phyloP scores from a whole-genome alignment of 805 yeast species.

The Diddensiella transvaalensis region DNA sequence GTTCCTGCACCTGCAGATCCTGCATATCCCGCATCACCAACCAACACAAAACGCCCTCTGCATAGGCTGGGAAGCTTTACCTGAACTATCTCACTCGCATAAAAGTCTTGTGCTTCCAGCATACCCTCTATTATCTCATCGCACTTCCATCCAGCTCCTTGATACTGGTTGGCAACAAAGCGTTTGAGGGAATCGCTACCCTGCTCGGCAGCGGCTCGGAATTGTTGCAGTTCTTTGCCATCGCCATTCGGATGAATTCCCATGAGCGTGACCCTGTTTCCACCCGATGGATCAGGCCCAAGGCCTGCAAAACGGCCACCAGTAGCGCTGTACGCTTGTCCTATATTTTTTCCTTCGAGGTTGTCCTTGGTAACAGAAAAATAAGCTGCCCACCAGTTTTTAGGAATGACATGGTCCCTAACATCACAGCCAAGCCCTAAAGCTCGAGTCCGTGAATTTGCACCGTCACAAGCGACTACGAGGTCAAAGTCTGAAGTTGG shows the following conservation, averaged over 20 bases:
- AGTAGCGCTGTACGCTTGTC: background rate
- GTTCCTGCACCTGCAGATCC: background rate
- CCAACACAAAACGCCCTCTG: conserved; percentile 4
- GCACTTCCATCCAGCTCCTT: conserved; percentile 2
- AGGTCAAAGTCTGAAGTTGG: background rate
- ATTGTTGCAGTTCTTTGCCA: background rate
- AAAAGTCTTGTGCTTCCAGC: conserved; percentile 5
- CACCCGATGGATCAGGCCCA: conserved; percentile 5
- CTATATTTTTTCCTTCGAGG: background rate
- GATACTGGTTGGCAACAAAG: background rate
- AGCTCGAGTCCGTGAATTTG: conserved; percentile 5
- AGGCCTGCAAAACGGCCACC: conserved; percentile 1
- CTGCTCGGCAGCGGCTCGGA: conserved; percentile 1
- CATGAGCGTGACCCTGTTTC: conserved; percentile 1
- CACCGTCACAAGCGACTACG: conserved; percentile 8
- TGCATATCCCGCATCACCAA: conserved; percentile 9
- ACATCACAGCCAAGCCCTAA: conserved; percentile 4
- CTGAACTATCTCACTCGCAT: background rate
- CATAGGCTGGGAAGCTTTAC: background rate
- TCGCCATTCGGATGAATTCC: background rate
- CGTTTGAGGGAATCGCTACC: background rate
- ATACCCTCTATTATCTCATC: background rate
- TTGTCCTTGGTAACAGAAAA: conserved; percentile 2
- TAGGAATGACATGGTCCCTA: background rate
- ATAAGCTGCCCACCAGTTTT: conserved; percentile 3